Evolutionary conservation across 2,329 filamentous ascomycete species (phyloP), one percentile per base, ranked within the genome.

Genomic region (Rhynchosporium graminicola): DNA sequence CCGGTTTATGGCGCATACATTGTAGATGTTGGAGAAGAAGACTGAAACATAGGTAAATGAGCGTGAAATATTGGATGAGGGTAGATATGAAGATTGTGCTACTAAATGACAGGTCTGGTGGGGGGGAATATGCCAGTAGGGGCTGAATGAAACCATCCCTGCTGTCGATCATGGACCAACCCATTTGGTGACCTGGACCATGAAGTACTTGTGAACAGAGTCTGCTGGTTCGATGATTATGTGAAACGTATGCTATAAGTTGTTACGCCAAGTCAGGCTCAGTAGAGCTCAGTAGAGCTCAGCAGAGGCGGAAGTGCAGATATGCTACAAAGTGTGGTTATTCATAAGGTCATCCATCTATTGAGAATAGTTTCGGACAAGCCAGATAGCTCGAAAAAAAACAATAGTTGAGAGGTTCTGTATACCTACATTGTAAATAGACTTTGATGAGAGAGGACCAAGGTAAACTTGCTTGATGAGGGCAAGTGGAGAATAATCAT

Each of bases 61-160:
- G 13, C 45, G 33, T 26, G 26, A 47, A 59, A 43, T 59, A 33
- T 42, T 20, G 12, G 45, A 20, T 29, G 33, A 29, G 29, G 26
- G 36, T 51, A 20, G 36, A 59, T 26, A 43, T 29, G 1, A 36
- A 20, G 26, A 15, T 20, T 28, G 51, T 20, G n/a, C n/a, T 59
- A 33, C 13, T 12, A 26, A 46, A 8, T 45, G 29, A 38, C n/a
- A 48, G 45, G 48, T 33, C 9, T 43, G 40, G 47, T 45, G 48
- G 47, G 58, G 58, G 58, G 42, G 33, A 60, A 48, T 52, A 29
- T 20, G 36, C 20, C 36, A 54, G 26, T 9, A 31, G 56, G 36
- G 57, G 33, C 26, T 38, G 40, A 31, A 54, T 60, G 45, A 60
- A 38, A 48, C 29, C 13, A 54, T 54, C 58, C 58, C 48, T 60